A percentile compares a stretch with the other conserved stretches of the same genome.
phyloP scores from a whole-genome alignment of 2,329 filamentous ascomycete species.

The Ascosphaera acerosa region DNA sequence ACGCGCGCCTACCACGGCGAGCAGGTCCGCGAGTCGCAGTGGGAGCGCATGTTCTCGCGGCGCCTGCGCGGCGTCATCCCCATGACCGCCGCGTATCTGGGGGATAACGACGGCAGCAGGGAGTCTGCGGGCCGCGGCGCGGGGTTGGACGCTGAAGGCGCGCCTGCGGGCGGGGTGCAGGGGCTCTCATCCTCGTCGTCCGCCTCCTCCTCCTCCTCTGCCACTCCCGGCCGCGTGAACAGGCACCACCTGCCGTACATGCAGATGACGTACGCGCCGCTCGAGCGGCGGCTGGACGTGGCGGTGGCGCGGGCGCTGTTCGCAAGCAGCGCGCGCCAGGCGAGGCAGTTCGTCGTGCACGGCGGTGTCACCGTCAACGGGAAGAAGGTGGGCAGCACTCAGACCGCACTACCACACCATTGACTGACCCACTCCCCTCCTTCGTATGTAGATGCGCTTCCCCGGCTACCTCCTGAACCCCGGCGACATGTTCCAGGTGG shows the following conservation, averaged over 20 bases:
- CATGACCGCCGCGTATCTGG: slow-evolving; percentile 62
- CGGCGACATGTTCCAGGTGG: slow-evolving; percentile 94
- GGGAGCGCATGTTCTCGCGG: slow-evolving; percentile 76
- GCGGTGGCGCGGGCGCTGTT: slow-evolving; percentile 86
- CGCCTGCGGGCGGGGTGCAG: slow-evolving; percentile 6
- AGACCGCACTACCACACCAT: not conserved
- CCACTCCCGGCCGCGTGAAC: too few species aligned
- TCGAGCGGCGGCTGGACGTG: slow-evolving; percentile 80
- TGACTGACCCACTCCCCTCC: not conserved
- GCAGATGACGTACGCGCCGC: slow-evolving; percentile 82
- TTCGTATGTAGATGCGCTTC: slow-evolving; percentile 45
- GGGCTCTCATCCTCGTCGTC: too few species aligned
- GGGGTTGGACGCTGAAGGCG: slow-evolving; percentile 25
- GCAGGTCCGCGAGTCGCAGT: slow-evolving; percentile 76
- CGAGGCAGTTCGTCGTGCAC: slow-evolving; percentile 81
- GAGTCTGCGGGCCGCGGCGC: slow-evolving; percentile 64
- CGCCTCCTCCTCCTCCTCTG: too few species aligned
- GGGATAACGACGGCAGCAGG: slow-evolving; percentile 54
- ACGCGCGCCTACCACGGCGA: slow-evolving; percentile 83
- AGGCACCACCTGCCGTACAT: slow-evolving; percentile 71
- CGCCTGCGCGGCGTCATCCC: slow-evolving; percentile 60
- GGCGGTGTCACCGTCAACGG: slow-evolving; percentile 90
- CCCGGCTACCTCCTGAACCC: slow-evolving; percentile 89
- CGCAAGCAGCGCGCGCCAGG: slow-evolving; percentile 77
- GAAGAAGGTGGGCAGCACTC: slow-evolving; percentile 40